Evolutionary conservation across 306 rosid species (phyloP).

Genomic region (Cucurbita maxima): DNA sequence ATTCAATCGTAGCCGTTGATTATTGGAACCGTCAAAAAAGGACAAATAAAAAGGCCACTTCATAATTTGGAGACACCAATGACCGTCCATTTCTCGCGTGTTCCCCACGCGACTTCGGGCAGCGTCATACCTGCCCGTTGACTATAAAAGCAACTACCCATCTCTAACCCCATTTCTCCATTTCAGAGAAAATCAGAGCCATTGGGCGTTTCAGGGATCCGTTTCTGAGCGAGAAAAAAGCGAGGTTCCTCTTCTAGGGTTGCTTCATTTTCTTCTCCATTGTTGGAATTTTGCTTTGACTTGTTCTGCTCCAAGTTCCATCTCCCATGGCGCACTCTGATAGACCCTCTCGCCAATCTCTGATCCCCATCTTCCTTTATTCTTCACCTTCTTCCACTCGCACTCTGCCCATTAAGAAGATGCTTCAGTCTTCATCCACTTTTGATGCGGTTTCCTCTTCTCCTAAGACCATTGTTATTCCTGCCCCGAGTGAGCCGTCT

Average conservation of each 20-base stretch:
- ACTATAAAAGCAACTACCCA: neutral
- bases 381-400: conserved; percentile 31
- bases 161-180: neutral
- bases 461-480: conserved; percentile 20
- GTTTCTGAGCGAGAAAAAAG: neutral
- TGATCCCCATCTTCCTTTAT: conserved; percentile 68
- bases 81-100: neutral
- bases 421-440: conserved; percentile 22
- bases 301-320: neutral
- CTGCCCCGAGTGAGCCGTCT: conserved; percentile 45
- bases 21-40: neutral
- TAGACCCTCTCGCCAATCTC: conserved; percentile 31
- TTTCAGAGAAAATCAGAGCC: neutral
- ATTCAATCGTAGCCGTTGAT: neutral
- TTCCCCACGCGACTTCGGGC: neutral
- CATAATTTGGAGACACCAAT: neutral
- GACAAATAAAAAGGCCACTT: neutral
- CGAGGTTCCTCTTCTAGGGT: neutral
- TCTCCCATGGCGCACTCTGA: conserved; percentile 45
- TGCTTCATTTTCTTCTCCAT: neutral
- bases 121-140: neutral
- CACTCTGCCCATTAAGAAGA: conserved; percentile 37
- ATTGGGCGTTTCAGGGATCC: neutral
- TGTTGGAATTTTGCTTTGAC: neutral
- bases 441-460: conserved; percentile 10